These are phyloP conservation scores for Baudoinia panamericana DNA, from an alignment of 495 filamentous ascomycete genomes.

Conservation along the genomic window DNA sequence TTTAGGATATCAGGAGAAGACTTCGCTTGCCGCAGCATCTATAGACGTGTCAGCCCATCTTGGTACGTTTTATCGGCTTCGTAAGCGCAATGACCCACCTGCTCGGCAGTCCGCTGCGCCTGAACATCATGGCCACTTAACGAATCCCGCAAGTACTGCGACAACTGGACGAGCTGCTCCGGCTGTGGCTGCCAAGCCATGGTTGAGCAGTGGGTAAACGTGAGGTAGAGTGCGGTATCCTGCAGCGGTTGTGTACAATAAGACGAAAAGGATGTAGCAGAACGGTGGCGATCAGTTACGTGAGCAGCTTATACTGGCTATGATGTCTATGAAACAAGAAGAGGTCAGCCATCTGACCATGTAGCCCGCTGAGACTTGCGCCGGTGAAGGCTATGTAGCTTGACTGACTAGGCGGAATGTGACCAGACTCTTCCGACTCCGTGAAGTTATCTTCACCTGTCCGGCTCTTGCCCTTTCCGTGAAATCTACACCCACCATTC, in stretches of 20 bases:
- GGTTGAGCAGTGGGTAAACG: background rate
- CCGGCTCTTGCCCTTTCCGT: too few relatives aligned
- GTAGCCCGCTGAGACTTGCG: background rate
- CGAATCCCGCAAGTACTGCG: constrained; percentile 80
- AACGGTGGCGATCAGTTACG: too few relatives aligned
- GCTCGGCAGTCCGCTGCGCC: constrained; percentile 68
- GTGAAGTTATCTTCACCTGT: too few relatives aligned
- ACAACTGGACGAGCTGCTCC: constrained; percentile 75
- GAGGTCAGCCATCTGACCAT: constrained; percentile 1
- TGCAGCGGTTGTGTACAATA: background rate
- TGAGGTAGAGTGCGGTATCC: too few relatives aligned
- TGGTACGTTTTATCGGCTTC: too few relatives aligned
- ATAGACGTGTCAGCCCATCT: too few relatives aligned
- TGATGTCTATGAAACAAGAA: background rate
- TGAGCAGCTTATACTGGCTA: background rate
- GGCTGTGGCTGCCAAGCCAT: constrained; percentile 93
- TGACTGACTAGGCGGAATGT: too few relatives aligned
- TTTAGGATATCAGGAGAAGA: constrained; percentile 88
- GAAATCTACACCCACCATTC: too few relatives aligned
- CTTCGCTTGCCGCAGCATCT: constrained; percentile 94
- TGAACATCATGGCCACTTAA: constrained; percentile 65
- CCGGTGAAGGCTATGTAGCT: too few relatives aligned
- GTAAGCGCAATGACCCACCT: constrained; percentile 41
- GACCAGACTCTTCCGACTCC: too few relatives aligned
- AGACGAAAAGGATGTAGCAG: background rate